Percentiles rank a stretch among this genome's conserved stretches.
Conservation (phyloP, 1,284 basidiomycete genomes). For the Microbotryomycetes sp. region DNA sequence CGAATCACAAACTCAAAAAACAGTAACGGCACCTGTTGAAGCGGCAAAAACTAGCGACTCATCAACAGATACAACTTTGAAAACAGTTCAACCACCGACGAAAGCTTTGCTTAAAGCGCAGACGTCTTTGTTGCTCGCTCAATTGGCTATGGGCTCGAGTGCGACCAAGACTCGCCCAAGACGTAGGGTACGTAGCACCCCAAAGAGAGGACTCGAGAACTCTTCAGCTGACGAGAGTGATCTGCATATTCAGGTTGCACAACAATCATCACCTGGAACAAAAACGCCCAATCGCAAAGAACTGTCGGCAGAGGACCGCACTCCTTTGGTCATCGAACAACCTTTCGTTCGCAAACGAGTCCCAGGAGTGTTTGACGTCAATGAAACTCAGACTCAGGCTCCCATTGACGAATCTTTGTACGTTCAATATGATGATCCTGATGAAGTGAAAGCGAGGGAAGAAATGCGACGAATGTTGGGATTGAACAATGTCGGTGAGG, state of each 20-base stretch:
- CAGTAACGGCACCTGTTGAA: background rate
- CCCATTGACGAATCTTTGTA: conserved; percentile 9
- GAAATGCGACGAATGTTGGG: conserved; percentile 4
- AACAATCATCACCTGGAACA: no score
- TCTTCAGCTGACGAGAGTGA: no score
- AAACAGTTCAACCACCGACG: background rate
- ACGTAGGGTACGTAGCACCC: no score
- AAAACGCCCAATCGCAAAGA: no score
- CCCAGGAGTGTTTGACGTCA: background rate
- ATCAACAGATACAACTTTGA: background rate
- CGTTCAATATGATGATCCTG: conserved; percentile 19
- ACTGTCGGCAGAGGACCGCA: no score
- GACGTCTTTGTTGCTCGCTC: conserved; percentile 8
- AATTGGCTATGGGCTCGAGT: background rate
- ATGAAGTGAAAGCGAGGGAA: conserved; percentile 9
- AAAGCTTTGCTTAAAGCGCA: conserved; percentile 8
- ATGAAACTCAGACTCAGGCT: background rate
- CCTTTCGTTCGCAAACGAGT: background rate
- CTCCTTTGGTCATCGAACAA: no score
- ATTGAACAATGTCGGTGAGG: no score
- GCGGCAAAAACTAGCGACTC: no score
- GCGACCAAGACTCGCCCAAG: no score
- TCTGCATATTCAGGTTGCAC: no score
- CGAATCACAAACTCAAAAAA: background rate
- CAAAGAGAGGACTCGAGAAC: no score